A percentile compares a stretch with the other conserved stretches of the same genome.
phyloP scores from a whole-genome alignment of 371 early-diverging fungal genomes.

The Syncephalis plumigaleata region DNA sequence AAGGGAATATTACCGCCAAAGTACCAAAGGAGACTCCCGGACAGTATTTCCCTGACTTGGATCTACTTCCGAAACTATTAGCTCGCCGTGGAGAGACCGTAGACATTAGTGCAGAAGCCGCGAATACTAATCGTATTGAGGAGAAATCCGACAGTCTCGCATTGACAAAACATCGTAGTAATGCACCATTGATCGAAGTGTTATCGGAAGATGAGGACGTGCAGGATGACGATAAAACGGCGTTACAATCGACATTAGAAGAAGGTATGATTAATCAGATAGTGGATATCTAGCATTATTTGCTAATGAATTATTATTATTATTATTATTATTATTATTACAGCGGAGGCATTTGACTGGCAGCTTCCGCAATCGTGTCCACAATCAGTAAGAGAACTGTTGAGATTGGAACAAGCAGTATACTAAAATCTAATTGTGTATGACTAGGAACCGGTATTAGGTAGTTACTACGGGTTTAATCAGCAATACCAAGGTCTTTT shows the following conservation, averaged over 20 bases:
- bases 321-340: constrained; percentile 5
- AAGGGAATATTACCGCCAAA: constrained; percentile 51
- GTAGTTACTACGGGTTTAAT: constrained; percentile 75
- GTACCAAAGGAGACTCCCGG: constrained; percentile 67
- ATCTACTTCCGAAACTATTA: constrained; percentile 63
- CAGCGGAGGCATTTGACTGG: constrained; percentile 67
- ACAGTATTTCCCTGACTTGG: constrained; percentile 69
- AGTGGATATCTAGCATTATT: too few species aligned
- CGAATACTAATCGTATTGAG: too few species aligned
- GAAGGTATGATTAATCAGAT: background rate
- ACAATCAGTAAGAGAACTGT: constrained; percentile 12
- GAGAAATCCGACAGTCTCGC: too few species aligned
- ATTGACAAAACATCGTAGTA: too few species aligned
- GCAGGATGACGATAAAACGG: background rate
- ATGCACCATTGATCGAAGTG: background rate
- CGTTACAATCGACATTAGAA: background rate
- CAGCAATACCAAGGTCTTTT: constrained; percentile 63
- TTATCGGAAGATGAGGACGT: background rate
- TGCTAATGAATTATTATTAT: background rate
- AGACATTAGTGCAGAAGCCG: too few species aligned
- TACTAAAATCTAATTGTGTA: background rate
- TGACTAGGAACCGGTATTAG: background rate
- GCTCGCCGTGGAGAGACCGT: constrained; percentile 17
- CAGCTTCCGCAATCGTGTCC: constrained; percentile 61
- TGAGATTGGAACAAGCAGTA: too few species aligned